A percentile compares a stretch with the other conserved stretches of the same genome.
Conservation (phyloP, 208 protist species). For the Hexamita inflata region DNA sequence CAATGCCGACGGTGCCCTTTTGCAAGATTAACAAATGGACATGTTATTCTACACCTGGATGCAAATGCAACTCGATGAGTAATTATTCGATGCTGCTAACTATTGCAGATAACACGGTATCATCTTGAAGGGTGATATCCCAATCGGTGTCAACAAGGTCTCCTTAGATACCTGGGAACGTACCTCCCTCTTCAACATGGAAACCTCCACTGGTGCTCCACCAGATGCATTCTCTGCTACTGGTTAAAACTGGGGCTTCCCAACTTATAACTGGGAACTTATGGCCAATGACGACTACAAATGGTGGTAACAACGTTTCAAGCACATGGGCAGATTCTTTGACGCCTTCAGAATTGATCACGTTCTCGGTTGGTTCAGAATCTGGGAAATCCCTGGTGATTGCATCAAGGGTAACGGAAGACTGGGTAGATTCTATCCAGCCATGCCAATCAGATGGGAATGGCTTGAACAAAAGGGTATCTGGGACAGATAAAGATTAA, state of each 20-base stretch:
- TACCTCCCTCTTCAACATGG: constrained; percentile 46
- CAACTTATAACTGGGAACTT: constrained; percentile 64
- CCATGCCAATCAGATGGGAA: constrained; percentile 32
- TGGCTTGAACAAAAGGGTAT: too few relatives aligned
- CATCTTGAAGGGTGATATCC: constrained; percentile 59
- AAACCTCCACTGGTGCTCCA: constrained; percentile 51
- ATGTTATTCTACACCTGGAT: constrained; percentile 8
- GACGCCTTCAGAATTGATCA: constrained; percentile 60
- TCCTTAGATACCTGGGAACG: constrained; percentile 50
- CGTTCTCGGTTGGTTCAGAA: constrained; percentile 60
- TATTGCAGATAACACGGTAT: constrained; percentile 44
- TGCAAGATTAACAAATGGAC: too few relatives aligned
- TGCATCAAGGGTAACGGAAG: constrained; percentile 23
- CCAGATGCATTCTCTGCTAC: constrained; percentile 53
- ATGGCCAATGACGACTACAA: constrained; percentile 47
- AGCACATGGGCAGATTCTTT: constrained; percentile 51
- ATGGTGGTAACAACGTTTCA: constrained; percentile 35
- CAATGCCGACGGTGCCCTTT: too few relatives aligned
- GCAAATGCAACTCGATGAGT: neutral
- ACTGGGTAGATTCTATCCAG: constrained; percentile 15
- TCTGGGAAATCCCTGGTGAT: constrained; percentile 58
- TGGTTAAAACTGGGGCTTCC: constrained; percentile 64
- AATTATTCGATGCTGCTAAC: constrained; percentile 23
- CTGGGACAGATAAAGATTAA: too few relatives aligned
- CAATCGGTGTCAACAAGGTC: constrained; percentile 52